Conservation (phyloP, 2,329 filamentous ascomycete genomes). For the Trichophyton verrucosum region DNA sequence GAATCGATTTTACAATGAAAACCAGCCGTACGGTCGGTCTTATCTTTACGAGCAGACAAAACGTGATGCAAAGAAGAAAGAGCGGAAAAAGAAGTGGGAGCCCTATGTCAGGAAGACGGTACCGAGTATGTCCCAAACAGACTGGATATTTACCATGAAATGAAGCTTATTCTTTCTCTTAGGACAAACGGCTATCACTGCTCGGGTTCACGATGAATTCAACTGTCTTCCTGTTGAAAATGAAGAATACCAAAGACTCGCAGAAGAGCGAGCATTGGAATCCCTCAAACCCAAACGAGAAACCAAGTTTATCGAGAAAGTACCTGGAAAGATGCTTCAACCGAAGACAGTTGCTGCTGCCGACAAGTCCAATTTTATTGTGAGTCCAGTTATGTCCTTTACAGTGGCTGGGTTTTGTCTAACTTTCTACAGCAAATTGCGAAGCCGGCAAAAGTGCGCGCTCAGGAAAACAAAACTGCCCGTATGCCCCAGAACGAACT, state of each 20-base stretch:
- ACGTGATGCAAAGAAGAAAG: constrained; percentile 32
- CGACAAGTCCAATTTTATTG: constrained; percentile 32
- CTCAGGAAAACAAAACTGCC: constrained; percentile 68
- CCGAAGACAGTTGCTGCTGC: constrained; percentile 42
- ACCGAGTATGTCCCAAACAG: constrained; percentile 48
- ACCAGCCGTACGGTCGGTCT: constrained; percentile 25
- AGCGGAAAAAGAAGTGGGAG: constrained; percentile 43
- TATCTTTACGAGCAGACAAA: constrained; percentile 36
- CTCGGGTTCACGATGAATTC: constrained; percentile 62
- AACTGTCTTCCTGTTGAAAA: constrained; percentile 62
- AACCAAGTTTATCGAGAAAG: constrained; percentile 39
- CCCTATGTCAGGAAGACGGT: constrained; percentile 51
- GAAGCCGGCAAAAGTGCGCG: constrained; percentile 42
- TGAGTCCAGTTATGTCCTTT: constrained; percentile 18
- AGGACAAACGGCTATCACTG: constrained; percentile 69
- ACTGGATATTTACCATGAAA: not conserved
- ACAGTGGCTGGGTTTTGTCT: not conserved
- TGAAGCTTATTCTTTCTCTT: constrained; percentile 7
- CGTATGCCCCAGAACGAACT: constrained; percentile 84
- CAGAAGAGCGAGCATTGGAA: constrained; percentile 46
- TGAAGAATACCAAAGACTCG: constrained; percentile 52
- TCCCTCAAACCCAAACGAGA: constrained; percentile 49
- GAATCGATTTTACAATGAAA: constrained; percentile 31
- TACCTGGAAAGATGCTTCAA: constrained; percentile 42
- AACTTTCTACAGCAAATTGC: constrained; percentile 28